Base-by-base conservation (phyloP, 2,329 filamentous ascomycete species). In the Stemphylium vesicarium region DNA sequence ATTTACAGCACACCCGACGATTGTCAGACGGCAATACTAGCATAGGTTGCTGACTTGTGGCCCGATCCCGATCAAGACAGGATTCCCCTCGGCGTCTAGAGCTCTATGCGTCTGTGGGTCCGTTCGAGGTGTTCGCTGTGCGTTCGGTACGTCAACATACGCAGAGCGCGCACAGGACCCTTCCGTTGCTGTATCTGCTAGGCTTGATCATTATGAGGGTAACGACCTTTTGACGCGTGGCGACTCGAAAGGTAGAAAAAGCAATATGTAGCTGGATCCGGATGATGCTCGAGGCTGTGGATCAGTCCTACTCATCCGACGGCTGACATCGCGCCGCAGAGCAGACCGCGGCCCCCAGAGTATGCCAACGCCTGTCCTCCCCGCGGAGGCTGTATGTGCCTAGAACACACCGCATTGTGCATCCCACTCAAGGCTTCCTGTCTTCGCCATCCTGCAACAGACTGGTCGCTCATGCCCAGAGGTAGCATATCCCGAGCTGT, bases 1-100 rank as follows among this genome's bases (percentile, higher is more conserved):
- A 52, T 39, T 42, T 49, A 47, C 42, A 50, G 47, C 33, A 43
- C 16, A 9, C 42, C 57, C 57, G 65, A 53, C 39, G 42, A 31
- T 35, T 15, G 33, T 42, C 38, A 18, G 36, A 60, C 50, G 53
- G 54, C 57, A 39, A 36, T 29, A 36, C 26, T 38, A 57, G 26
- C 26, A 29, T 29, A 11, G 60, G 53, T 58, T 60, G 55, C 64
- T 52, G 54, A 46, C 35, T 42, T 32, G 20, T 46, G 36, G 20
- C 49, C 58, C 59, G 53, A 46, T 53, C 29, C 51, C 43, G 33
- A 36, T 37, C 46, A 48, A 41, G n/a, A 13, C 22, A 42, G n/a
- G n/a, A 41, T 37, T 26, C 18, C 12, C 33, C 22, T 40, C 36
- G 47, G 47, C 40, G 36, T 31, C 29, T n/a, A n/a, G 36, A n/a